These are phyloP conservation scores for Parathielavia hyrcaniae DNA, from an alignment of 495 filamentous ascomycete genomes.

Conservation along the genomic window DNA sequence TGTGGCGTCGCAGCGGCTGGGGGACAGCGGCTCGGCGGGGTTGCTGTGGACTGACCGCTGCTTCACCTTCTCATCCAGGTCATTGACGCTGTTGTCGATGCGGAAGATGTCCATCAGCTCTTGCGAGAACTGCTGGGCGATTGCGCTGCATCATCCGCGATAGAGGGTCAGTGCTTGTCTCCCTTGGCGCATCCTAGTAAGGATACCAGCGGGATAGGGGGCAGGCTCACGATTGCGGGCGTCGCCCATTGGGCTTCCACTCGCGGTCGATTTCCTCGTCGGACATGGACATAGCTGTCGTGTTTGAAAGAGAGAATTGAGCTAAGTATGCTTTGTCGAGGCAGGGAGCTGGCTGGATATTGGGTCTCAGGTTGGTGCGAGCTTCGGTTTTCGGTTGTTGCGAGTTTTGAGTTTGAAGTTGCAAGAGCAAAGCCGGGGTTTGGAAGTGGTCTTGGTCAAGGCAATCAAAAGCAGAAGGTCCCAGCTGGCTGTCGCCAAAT, in stretches of 20 bases:
- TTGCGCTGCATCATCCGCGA: conserved; percentile 51
- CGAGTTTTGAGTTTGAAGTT: conserved; percentile 5
- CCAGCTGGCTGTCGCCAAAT: conserved; percentile 16
- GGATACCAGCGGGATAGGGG: neutral
- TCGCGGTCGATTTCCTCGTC: conserved; percentile 63
- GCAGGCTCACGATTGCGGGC: conserved; percentile 72
- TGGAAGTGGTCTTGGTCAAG: conserved; percentile 26
- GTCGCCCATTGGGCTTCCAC: conserved; percentile 68
- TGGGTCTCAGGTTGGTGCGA: neutral
- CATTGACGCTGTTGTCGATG: conserved; percentile 70
- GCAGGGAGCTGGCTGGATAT: neutral
- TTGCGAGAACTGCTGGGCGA: conserved; percentile 79
- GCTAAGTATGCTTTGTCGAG: conserved; percentile 5
- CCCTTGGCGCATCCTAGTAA: neutral
- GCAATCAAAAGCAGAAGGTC: conserved; percentile 17
- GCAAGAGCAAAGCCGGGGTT: conserved; percentile 17
- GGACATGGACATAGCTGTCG: conserved; percentile 38
- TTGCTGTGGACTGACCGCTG: conserved; percentile 61
- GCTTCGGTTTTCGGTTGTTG: neutral
- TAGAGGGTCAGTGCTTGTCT: conserved; percentile 17
- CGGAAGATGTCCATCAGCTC: conserved; percentile 85
- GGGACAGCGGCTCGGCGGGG: conserved; percentile 2
- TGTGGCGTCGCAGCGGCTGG: conserved; percentile 9
- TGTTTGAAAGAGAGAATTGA: neutral
- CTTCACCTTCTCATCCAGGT: conserved; percentile 70